Conservation (phyloP, 352 stramenopile species). For the Phytophthora nicotianae region DNA sequence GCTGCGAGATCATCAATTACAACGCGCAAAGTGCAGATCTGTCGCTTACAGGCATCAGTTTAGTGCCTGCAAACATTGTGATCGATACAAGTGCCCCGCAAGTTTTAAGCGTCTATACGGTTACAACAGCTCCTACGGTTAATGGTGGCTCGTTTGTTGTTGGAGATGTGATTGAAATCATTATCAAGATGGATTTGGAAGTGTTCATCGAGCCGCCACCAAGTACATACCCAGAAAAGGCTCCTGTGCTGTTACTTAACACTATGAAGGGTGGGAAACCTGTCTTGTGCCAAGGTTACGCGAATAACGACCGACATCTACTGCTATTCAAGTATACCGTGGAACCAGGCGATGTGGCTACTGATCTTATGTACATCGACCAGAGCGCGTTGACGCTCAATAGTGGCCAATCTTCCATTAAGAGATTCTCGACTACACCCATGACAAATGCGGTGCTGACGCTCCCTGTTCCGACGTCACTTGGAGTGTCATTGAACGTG, state of each 20-base stretch:
- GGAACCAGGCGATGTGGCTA: conserved; percentile 50
- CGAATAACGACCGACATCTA: conserved; percentile 52
- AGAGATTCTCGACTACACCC: conserved; percentile 81
- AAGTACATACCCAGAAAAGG: conserved; percentile 74
- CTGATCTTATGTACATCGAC: conserved; percentile 63
- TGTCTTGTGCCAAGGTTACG: conserved; percentile 69
- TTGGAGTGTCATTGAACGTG: conserved; percentile 59
- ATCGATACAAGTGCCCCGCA: conserved; percentile 65
- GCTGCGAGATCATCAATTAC: conserved; percentile 73
- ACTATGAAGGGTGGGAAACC: conserved; percentile 46
- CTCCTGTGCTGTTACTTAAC: conserved; percentile 69
- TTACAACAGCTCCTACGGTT: conserved; percentile 53
- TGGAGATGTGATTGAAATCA: conserved; percentile 78
- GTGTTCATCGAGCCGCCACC: conserved; percentile 83
- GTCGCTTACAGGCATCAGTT: conserved; percentile 45
- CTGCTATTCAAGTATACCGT: conserved; percentile 82
- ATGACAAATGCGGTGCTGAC: conserved; percentile 70
- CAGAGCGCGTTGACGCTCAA: conserved; percentile 72
- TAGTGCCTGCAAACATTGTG: conserved; percentile 55
- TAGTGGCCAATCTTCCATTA: conserved; percentile 77
- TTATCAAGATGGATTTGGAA: conserved; percentile 74
- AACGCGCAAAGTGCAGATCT: conserved; percentile 50
- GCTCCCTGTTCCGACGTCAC: conserved; percentile 51
- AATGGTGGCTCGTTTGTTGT: conserved; percentile 78
- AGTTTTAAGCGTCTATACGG: conserved; percentile 66